Evolutionary conservation across 495 filamentous ascomycete genomes (phyloP).

Genomic region (Friedmanniomyces endolithicus): DNA sequence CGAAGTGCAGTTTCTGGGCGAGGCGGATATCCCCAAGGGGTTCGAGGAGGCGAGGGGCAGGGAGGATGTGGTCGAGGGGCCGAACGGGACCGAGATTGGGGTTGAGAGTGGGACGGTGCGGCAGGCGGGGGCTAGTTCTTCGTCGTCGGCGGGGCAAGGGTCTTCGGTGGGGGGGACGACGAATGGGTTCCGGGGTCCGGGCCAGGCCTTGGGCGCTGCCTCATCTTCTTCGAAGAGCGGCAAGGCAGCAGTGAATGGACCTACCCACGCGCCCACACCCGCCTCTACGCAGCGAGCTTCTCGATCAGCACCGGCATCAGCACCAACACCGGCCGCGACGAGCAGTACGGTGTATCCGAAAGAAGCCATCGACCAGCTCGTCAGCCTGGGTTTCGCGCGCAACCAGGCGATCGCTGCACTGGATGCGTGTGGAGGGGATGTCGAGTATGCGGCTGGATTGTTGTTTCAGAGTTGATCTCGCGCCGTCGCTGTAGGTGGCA

Average conservation of each 20-base stretch:
- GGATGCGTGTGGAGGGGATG: slow-evolving; percentile 71
- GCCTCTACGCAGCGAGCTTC: no score
- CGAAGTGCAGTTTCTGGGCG: slow-evolving; percentile 78
- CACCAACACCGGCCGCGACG: no score
- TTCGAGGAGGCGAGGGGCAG: slow-evolving; percentile 56
- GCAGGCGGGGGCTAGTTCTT: slow-evolving; percentile 41
- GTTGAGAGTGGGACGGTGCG: slow-evolving; percentile 71
- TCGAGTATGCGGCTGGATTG: slow-evolving; percentile 74
- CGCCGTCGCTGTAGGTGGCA: no score
- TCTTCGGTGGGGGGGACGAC: neutral
- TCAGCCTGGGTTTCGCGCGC: slow-evolving; percentile 64
- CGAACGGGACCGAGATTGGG: slow-evolving; percentile 74
- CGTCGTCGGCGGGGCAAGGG: slow-evolving; percentile 23
- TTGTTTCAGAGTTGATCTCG: slow-evolving; percentile 43
- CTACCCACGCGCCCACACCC: no score
- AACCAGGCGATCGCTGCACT: slow-evolving; percentile 68
- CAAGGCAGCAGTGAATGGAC: no score
- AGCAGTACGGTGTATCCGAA: no score
- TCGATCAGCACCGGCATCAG: no score
- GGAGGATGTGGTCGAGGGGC: slow-evolving; percentile 77
- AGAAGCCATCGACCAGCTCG: slow-evolving; percentile 57
- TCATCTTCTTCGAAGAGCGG: no score
- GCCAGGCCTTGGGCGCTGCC: no score
- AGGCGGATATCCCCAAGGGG: slow-evolving; percentile 81
- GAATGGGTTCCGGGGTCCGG: neutral